phyloP scores from a whole-genome alignment of 352 stramenopile species.

The Phytopythium ostracodes region DNA sequence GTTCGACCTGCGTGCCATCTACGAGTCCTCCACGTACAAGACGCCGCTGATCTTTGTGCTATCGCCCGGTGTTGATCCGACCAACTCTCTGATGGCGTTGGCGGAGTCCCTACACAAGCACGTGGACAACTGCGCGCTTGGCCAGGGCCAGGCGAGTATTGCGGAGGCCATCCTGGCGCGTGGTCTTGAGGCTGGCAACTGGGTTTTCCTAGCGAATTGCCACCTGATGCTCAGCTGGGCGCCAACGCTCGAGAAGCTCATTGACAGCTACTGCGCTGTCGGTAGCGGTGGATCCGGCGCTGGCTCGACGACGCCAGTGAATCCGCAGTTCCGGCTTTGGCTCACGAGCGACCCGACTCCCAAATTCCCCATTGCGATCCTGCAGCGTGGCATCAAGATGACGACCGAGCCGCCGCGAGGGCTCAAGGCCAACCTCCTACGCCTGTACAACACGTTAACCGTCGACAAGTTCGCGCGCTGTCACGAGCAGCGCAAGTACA shows the following conservation, averaged over 20 bases:
- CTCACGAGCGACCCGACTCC: conserved; percentile 91
- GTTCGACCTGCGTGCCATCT: conserved; percentile 91
- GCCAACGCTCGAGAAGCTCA: conserved; percentile 92
- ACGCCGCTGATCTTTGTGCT: conserved; percentile 96
- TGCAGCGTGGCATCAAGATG: conserved; percentile 96
- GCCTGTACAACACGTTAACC: conserved; percentile 93
- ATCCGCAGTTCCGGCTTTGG: conserved; percentile 92
- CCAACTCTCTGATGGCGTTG: conserved; percentile 88
- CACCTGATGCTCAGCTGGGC: conserved; percentile 96
- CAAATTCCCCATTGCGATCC: conserved; percentile 94
- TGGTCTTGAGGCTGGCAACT: conserved; percentile 84
- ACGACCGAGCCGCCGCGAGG: conserved; percentile 94
- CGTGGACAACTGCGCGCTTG: conserved; percentile 91
- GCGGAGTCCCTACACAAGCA: conserved; percentile 76
- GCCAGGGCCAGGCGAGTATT: conserved; percentile 91
- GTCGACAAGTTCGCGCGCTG: conserved; percentile 86
- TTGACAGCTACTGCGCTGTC: conserved; percentile 80
- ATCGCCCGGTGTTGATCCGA: conserved; percentile 93
- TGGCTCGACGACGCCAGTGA: conserved; percentile 41
- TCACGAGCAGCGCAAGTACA: conserved; percentile 87
- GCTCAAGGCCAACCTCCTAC: conserved; percentile 90
- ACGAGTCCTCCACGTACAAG: conserved; percentile 80
- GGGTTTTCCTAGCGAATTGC: conserved; percentile 96
- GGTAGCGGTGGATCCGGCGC: background rate
- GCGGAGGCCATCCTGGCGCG: conserved; percentile 88